Evolutionary conservation across 768 basidiomycete species (phyloP).

Genomic region (Pulveroboletus sp.): DNA sequence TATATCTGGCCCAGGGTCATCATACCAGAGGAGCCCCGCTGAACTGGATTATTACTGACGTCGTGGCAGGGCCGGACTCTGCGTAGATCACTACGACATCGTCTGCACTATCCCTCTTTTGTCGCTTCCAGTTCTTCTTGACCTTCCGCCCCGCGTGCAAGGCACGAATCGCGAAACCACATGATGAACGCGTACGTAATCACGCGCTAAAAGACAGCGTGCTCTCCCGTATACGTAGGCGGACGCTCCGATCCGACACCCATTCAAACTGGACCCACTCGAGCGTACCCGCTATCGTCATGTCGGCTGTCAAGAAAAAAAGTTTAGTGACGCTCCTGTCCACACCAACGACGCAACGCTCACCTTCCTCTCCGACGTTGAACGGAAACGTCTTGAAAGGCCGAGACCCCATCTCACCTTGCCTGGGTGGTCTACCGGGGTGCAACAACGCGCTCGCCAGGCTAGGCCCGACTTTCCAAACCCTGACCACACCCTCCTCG

Average conservation of each 20-base stretch:
- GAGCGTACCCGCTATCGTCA: slow-evolving; percentile 61
- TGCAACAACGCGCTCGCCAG: slow-evolving; percentile 80
- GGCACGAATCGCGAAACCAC: not conserved
- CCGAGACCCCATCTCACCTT: slow-evolving; percentile 75
- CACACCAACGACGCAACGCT: slow-evolving; percentile 17
- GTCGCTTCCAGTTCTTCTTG: not conserved
- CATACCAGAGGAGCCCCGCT: too few relatives aligned
- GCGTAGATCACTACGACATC: too few relatives aligned
- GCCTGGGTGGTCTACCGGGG: slow-evolving; percentile 86
- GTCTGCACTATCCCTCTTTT: too few relatives aligned
- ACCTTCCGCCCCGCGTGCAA: not conserved
- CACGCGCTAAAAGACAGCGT: slow-evolving; percentile 83
- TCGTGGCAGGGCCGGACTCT: too few relatives aligned
- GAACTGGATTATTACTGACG: too few relatives aligned
- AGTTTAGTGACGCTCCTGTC: not conserved
- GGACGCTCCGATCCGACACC: slow-evolving; percentile 78
- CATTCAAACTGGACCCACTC: slow-evolving; percentile 80
- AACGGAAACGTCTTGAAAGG: slow-evolving; percentile 89
- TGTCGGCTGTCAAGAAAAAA: slow-evolving; percentile 38
- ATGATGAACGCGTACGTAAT: slow-evolving; percentile 2
- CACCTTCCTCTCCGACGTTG: slow-evolving; percentile 80
- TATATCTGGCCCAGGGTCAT: too few relatives aligned
- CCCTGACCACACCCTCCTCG: slow-evolving; percentile 77
- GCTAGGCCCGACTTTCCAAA: slow-evolving; percentile 95
- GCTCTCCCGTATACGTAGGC: slow-evolving; percentile 76